A percentile compares a stretch with the other conserved stretches of the same genome.
Evolutionary conservation across 176 grass and related monocot species (phyloP).

Genomic region (Microstegium vimineum): DNA sequence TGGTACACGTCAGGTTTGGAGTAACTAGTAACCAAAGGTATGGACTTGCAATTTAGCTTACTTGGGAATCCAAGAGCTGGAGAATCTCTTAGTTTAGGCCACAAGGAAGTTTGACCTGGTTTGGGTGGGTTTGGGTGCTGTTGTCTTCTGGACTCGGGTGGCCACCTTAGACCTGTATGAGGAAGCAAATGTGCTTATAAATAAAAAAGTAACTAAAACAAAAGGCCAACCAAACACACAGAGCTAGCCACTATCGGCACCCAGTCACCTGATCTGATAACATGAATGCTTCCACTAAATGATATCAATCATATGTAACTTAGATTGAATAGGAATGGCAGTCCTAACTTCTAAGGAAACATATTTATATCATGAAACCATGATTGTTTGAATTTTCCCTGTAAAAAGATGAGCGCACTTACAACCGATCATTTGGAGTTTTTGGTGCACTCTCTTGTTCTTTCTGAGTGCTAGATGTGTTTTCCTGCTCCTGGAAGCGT

Average conservation of each 20-base stretch:
- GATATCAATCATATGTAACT: background rate
- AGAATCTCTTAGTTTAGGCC: slow-evolving; percentile 60
- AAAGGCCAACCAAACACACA: background rate
- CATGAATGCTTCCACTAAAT: background rate
- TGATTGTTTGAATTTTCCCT: background rate
- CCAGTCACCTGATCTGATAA: background rate
- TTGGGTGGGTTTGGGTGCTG: slow-evolving; percentile 44
- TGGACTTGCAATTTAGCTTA: slow-evolving; percentile 32
- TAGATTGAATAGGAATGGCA: background rate
- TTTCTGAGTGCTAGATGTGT: slow-evolving; percentile 29
- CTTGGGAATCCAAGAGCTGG: slow-evolving; percentile 61
- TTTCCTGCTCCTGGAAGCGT: slow-evolving; percentile 48
- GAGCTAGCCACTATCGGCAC: background rate
- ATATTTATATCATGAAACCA: background rate
- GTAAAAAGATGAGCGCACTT: slow-evolving; percentile 18
- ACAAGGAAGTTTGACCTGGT: slow-evolving; percentile 37
- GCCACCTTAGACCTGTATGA: slow-evolving; percentile 45
- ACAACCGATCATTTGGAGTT: slow-evolving; percentile 47
- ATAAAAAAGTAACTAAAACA: background rate
- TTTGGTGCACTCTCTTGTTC: slow-evolving; percentile 20
- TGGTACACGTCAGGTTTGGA: background rate
- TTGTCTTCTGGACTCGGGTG: slow-evolving; percentile 47
- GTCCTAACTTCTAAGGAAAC: background rate
- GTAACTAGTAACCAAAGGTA: background rate
- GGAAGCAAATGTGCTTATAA: background rate